Conservation (phyloP, 768 basidiomycete genomes). For the Plicaturopsis crispa region DNA sequence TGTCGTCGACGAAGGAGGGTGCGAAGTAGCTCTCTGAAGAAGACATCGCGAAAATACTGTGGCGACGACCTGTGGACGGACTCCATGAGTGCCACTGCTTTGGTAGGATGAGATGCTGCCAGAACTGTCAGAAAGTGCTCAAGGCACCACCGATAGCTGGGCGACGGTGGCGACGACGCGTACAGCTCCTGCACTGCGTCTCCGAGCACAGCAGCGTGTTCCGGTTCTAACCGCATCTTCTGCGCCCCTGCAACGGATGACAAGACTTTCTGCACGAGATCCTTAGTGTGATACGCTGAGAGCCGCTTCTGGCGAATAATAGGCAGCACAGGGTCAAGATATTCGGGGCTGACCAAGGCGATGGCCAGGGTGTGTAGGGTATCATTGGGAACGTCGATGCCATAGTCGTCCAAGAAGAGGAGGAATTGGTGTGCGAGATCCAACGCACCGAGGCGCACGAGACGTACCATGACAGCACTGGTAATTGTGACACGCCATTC, state of each 20-base stretch:
- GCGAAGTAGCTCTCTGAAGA: conserved; percentile 29
- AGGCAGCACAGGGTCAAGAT: conserved; percentile 17
- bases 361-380: conserved; percentile 23
- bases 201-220: conserved; percentile 24
- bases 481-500: conserved; percentile 19
- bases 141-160: conserved; percentile 34
- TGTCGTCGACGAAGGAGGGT: conserved; percentile 34
- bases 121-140: conserved; percentile 36
- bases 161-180: conserved; percentile 20
- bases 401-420: conserved; percentile 16
- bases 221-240: conserved; percentile 19
- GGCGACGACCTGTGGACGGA: conserved; percentile 26
- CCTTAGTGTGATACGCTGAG: conserved; percentile 22
- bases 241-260: conserved; percentile 27
- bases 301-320: conserved; percentile 27
- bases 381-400: conserved; percentile 15
- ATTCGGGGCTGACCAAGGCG: conserved; percentile 18
- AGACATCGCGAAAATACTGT: conserved; percentile 30
- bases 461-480: conserved; percentile 9
- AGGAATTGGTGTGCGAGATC: conserved; percentile 25
- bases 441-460: conserved; percentile 21
- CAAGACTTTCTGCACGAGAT: conserved; percentile 31
- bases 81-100: conserved; percentile 32
- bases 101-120: conserved; percentile 26
- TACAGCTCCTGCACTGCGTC: conserved; percentile 31